Evolutionary conservation across 139 green algal genomes (phyloP), one percentile per base, ranked within the genome.

Genomic region (Zygnema circumcarinatum): DNA sequence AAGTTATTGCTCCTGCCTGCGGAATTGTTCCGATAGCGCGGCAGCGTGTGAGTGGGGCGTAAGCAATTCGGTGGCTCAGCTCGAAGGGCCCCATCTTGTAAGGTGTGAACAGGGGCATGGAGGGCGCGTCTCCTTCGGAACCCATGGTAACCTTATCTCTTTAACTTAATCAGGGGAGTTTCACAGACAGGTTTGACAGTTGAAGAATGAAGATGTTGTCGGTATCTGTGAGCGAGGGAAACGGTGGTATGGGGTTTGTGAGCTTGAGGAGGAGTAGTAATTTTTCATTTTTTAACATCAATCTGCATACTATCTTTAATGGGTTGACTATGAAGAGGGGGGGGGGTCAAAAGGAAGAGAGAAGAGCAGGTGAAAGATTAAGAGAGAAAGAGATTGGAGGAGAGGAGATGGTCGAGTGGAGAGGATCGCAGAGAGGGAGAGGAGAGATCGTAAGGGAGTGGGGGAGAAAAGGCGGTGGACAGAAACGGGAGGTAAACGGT

Each of bases 41-140:
- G 88, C 92, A 94, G 56, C 95, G 90, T 0, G 95, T 97, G 1
- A 97, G 87, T 0, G 95, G 95, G 11, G 95, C 92, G 33, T 94
- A 94, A 2, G 95, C 94, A 7, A 97, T 92, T 78, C 95, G 89
- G 87, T 95, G 92, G 47, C 81, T 52, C 29, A 96, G 91, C 73
- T 94, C 32, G 22, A 91, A 76, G 11, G 41, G 52, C n/a, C 90
- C 93, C 3, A 94, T 36, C 38, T 91, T 89, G 76, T 89, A 89
- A 35, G 91, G 92, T 7, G 54, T 89, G 84, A 94, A 93, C 56
- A 94, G 88, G 0, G 73, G 67, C 32, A 90, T 91, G 7, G 35
- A 22, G 25, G 54, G 29, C 29, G 25, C 54, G 29, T 72, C 54
- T 72, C 54, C 54, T 41, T 52, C 35, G 16, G 69, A 78, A 3